A percentile compares a stretch with the other conserved stretches of the same genome.
Evolutionary conservation across 257 asterid genomes (phyloP).

Genomic region (Solanum clarkiae): DNA sequence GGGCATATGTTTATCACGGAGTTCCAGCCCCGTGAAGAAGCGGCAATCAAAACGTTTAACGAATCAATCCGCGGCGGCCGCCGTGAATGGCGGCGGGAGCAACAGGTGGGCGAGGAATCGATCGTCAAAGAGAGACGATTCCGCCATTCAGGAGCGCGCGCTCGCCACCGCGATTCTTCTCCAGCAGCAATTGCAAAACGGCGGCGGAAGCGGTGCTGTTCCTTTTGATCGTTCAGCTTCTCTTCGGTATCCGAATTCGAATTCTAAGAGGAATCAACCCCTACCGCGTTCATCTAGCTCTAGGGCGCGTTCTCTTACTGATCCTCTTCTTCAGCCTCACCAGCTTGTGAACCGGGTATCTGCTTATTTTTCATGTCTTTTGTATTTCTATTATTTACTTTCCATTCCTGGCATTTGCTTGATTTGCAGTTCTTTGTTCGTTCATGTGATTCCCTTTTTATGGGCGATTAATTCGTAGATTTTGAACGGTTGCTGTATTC

Average conservation of each 20-base stretch:
- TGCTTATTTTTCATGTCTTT: background rate
- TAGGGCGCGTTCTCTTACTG: constrained; percentile 81
- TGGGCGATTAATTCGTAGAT: background rate
- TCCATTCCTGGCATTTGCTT: background rate
- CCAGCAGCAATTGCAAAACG: constrained; percentile 79
- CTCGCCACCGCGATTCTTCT: constrained; percentile 84
- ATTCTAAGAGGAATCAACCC: constrained; percentile 44
- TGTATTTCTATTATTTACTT: background rate
- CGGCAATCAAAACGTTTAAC: constrained; percentile 40
- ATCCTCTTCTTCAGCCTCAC: constrained; percentile 92
- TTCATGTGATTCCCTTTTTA: background rate
- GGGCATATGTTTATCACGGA: constrained; percentile 81
- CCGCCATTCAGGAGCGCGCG: constrained; percentile 62
- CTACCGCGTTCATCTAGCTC: constrained; percentile 82
- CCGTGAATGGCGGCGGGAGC: constrained; percentile 43
- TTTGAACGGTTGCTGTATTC: background rate
- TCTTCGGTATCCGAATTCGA: constrained; percentile 50
- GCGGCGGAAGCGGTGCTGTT: constrained; percentile 14
- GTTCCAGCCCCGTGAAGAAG: constrained; percentile 21
- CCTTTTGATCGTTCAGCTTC: constrained; percentile 88
- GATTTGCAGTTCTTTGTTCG: background rate
- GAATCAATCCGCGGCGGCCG: constrained; percentile 29
- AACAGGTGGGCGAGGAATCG: constrained; percentile 64
- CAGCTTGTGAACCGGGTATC: constrained; percentile 80
- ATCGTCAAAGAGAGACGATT: constrained; percentile 60